Percentiles rank a stretch among this genome's conserved stretches.
These are phyloP conservation scores for Heracleum sosnowskyi DNA, from an alignment of 129 eudicot species.

Conservation along the genomic window DNA sequence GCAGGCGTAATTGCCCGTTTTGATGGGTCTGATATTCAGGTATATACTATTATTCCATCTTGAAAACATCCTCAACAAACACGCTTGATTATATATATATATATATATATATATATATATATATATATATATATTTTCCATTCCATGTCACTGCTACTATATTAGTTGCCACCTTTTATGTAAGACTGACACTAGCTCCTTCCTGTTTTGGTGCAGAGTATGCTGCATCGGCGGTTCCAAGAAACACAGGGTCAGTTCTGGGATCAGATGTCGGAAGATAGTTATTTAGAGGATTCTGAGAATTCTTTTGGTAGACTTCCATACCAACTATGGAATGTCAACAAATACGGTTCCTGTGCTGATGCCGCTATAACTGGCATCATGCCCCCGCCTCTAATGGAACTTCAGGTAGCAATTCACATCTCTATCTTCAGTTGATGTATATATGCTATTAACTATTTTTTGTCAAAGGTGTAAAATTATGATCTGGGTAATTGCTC, in stretches of 20 bases:
- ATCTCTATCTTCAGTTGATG: neutral
- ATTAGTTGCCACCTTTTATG: neutral
- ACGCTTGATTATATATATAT: too few species aligned
- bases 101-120: too few species aligned
- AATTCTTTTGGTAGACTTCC: constrained; percentile 46
- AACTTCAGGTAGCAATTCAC: constrained; percentile 54
- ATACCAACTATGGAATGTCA: constrained; percentile 95
- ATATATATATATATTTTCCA: neutral
- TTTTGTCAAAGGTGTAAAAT: neutral
- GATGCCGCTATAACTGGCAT: constrained; percentile 96
- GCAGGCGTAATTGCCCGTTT: constrained; percentile 89
- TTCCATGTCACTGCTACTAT: neutral
- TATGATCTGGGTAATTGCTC: neutral
- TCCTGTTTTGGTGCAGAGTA: constrained; percentile 47
- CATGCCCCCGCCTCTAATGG: constrained; percentile 95
- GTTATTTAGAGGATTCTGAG: constrained; percentile 38
- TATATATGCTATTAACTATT: too few species aligned
- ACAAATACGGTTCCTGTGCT: constrained; percentile 75
- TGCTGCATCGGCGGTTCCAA: constrained; percentile 69
- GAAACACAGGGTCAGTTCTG: constrained; percentile 49
- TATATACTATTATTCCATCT: constrained; percentile 3
- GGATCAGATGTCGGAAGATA: constrained; percentile 38
- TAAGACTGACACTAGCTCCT: constrained; percentile 8
- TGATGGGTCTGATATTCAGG: constrained; percentile 95
- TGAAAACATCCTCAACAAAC: neutral